Percentiles rank a stretch among this genome's conserved stretches.
Conservation (phyloP, 148 eudicot genomes). For the Euryodendron excelsum region DNA sequence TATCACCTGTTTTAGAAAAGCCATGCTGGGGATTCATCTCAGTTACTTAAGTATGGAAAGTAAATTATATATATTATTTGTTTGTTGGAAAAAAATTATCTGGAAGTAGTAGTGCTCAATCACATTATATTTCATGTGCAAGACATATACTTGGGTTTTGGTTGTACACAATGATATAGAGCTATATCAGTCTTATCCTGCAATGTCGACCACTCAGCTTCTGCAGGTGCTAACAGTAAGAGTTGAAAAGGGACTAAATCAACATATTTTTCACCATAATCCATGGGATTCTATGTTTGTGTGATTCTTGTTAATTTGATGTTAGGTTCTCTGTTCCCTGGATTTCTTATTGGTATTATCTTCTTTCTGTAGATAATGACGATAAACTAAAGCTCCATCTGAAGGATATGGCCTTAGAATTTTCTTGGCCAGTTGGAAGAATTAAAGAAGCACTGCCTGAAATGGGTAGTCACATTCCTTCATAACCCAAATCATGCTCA, state of each 20-base stretch:
- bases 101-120: not conserved
- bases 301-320: not conserved
- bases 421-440: slow-evolving; percentile 76
- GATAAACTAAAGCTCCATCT: slow-evolving; percentile 60
- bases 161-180: not conserved
- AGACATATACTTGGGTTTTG: not conserved
- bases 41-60: not conserved
- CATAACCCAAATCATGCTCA: slow-evolving; percentile 68
- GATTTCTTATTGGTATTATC: not conserved
- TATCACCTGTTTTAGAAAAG: not conserved
- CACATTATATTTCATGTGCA: not conserved
- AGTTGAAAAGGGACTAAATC: not conserved
- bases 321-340: not conserved
- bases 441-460: slow-evolving; percentile 55
- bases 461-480: slow-evolving; percentile 37
- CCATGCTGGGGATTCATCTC: not conserved
- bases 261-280: not conserved
- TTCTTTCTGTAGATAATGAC: slow-evolving; percentile 39
- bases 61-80: not conserved
- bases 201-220: not conserved
- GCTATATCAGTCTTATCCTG: not conserved
- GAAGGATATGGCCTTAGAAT: slow-evolving; percentile 74
- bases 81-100: not conserved
- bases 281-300: not conserved
- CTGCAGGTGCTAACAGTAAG: not conserved